Conservation (phyloP, 108 stramenopile genomes). For the Cyclotella atomus region DNA sequence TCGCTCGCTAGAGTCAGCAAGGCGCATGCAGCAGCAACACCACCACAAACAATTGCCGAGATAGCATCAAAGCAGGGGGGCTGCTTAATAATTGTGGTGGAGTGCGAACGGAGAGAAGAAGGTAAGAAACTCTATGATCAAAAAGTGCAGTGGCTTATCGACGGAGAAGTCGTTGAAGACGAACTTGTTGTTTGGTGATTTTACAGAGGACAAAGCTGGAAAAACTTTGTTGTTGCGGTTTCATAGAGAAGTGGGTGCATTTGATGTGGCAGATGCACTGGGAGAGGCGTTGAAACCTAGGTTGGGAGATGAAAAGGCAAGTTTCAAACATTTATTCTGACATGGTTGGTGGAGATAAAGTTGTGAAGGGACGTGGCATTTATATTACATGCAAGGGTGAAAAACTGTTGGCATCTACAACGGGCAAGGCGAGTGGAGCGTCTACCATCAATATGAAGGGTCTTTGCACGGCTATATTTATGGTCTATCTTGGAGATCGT, state of each 20-base stretch:
- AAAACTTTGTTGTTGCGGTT: slow-evolving; percentile 29
- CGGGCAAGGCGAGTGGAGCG: slow-evolving; percentile 3
- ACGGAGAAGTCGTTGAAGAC: background rate
- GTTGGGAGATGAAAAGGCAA: slow-evolving; percentile 11
- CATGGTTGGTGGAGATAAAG: slow-evolving; percentile 9
- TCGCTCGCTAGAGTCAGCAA: too few relatives aligned
- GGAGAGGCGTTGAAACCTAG: slow-evolving; percentile 28
- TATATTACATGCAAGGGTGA: slow-evolving; percentile 41
- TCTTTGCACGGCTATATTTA: slow-evolving; percentile 25
- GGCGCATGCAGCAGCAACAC: too few relatives aligned
- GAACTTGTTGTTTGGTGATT: slow-evolving; percentile 3
- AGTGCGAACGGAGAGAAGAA: slow-evolving; percentile 21
- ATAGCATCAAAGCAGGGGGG: too few relatives aligned
- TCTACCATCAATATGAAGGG: slow-evolving; percentile 29
- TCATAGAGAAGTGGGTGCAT: slow-evolving; percentile 28
- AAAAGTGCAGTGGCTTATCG: slow-evolving; percentile 18
- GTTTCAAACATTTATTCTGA: slow-evolving; percentile 31
- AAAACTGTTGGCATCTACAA: slow-evolving; percentile 23
- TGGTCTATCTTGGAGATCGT: slow-evolving; percentile 26
- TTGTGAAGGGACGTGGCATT: slow-evolving; percentile 22
- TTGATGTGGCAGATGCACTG: slow-evolving; percentile 35
- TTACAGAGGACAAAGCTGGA: slow-evolving; percentile 14
- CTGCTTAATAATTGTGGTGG: too few relatives aligned
- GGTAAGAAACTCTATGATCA: slow-evolving; percentile 15
- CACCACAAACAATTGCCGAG: too few relatives aligned